These are phyloP conservation scores for Arthroderma uncinatum DNA, from an alignment of 2,329 filamentous ascomycete species.

Conservation along the genomic window DNA sequence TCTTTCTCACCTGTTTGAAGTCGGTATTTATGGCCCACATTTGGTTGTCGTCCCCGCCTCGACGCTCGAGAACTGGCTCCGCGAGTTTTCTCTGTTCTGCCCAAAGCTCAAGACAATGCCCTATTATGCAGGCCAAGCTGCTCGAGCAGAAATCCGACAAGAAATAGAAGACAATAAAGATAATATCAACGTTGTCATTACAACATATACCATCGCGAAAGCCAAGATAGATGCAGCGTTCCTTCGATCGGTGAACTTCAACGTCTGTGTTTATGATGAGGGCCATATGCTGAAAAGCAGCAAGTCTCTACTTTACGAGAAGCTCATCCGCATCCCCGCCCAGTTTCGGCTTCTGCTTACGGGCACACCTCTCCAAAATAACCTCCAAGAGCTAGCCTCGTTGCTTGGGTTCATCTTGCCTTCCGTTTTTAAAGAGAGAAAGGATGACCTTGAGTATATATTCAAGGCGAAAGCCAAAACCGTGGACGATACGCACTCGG, in stretches of 20 bases:
- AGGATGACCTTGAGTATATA: constrained; percentile 69
- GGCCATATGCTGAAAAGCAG: constrained; percentile 89
- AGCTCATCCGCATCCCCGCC: constrained; percentile 64
- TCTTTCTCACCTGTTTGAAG: constrained; percentile 68
- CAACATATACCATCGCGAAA: constrained; percentile 59
- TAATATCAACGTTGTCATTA: constrained; percentile 59
- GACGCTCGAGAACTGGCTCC: constrained; percentile 89
- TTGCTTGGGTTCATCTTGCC: constrained; percentile 93
- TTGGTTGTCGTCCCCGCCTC: constrained; percentile 86
- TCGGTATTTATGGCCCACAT: constrained; percentile 57
- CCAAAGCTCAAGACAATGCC: constrained; percentile 60
- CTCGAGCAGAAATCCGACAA: constrained; percentile 57
- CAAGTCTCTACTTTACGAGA: constrained; percentile 67
- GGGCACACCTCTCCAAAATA: constrained; percentile 92
- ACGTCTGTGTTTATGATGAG: constrained; percentile 71
- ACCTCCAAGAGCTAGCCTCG: constrained; percentile 80
- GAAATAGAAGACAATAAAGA: constrained; percentile 53
- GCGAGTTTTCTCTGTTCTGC: constrained; percentile 80
- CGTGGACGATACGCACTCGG: constrained; percentile 59
- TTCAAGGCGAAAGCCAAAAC: constrained; percentile 89
- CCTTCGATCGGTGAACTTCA: constrained; percentile 49
- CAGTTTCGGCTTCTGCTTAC: constrained; percentile 78
- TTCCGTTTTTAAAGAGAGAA: constrained; percentile 62
- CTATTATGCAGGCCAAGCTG: constrained; percentile 59
- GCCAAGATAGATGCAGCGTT: constrained; percentile 52